A percentile compares a stretch with the other conserved stretches of the same genome.
phyloP scores from a whole-genome alignment of 768 basidiomycete species.

The Mrakia blollopis region DNA sequence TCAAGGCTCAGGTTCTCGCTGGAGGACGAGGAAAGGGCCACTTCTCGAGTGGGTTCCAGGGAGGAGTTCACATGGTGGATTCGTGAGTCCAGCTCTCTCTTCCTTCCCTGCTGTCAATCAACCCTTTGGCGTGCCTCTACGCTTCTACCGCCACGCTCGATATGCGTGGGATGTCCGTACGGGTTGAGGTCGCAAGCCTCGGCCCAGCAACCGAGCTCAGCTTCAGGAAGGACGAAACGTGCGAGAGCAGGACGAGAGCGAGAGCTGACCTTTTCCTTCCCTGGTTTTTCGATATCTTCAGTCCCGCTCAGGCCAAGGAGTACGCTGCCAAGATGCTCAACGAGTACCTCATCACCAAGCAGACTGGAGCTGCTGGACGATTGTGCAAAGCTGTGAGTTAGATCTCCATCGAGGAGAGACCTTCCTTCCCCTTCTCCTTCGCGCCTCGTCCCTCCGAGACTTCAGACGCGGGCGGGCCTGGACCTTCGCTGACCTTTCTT shows the following conservation, averaged over 20 bases:
- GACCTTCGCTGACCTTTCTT: no score
- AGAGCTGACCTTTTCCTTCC: slow-evolving; percentile 25
- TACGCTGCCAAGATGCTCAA: slow-evolving; percentile 90
- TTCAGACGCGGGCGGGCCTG: background rate
- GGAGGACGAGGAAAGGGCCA: slow-evolving; percentile 97
- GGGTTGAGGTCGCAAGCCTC: no score
- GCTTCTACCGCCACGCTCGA: no score
- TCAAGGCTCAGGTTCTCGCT: slow-evolving; percentile 98
- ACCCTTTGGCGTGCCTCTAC: no score
- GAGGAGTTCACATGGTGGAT: slow-evolving; percentile 91
- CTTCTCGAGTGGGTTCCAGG: slow-evolving; percentile 86
- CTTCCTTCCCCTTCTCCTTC: no score
- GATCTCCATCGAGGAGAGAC: background rate
- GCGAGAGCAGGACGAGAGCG: background rate
- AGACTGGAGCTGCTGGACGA: slow-evolving; percentile 87
- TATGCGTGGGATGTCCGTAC: no score
- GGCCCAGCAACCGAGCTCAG: no score
- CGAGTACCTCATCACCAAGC: slow-evolving; percentile 92
- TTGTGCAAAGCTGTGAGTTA: slow-evolving; percentile 81
- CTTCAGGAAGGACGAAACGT: no score
- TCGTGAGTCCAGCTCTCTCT: slow-evolving; percentile 52
- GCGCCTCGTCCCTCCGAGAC: slow-evolving; percentile 39
- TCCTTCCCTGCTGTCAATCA: no score
- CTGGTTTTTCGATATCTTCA: slow-evolving; percentile 43
- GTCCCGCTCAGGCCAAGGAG: slow-evolving; percentile 82